A percentile compares a stretch with the other conserved stretches of the same genome.
These are phyloP conservation scores for Evernia prunastri DNA, from an alignment of 495 filamentous ascomycete species.

Conservation along the genomic window DNA sequence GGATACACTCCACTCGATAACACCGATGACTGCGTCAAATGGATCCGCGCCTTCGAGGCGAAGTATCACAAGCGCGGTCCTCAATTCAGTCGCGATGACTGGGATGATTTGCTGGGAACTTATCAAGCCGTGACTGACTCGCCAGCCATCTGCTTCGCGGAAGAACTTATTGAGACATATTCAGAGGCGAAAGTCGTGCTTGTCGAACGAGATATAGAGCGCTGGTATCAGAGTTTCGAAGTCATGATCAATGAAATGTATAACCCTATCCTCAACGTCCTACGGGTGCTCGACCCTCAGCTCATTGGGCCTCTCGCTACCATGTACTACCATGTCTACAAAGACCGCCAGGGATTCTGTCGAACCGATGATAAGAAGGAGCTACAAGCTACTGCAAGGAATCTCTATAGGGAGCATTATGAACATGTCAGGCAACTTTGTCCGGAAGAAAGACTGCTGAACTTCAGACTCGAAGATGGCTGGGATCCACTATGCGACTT, in stretches of 20 bases:
- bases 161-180: conserved; percentile 47
- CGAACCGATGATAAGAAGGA: conserved; percentile 13
- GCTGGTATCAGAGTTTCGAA: conserved; percentile 26
- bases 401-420: conserved; percentile 30
- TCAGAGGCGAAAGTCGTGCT: conserved; percentile 50
- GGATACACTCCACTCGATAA: conserved; percentile 16
- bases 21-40: conserved; percentile 40
- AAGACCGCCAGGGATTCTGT: conserved; percentile 19
- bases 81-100: conserved; percentile 44
- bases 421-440: conserved; percentile 36
- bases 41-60: conserved; percentile 46
- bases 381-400: conserved; percentile 18
- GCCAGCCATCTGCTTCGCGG: conserved; percentile 44
- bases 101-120: conserved; percentile 46
- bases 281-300: conserved; percentile 16
- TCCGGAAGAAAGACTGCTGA: conserved; percentile 40
- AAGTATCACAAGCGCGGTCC: conserved; percentile 40
- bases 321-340: neutral
- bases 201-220: conserved; percentile 37
- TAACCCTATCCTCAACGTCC: neutral
- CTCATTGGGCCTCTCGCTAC: conserved; percentile 1
- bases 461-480: conserved; percentile 43
- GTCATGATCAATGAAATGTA: conserved; percentile 13
- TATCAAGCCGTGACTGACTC: conserved; percentile 39
- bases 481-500: conserved; percentile 47